These are phyloP conservation scores for Citrus sinensis DNA, from an alignment of 345 rosid genomes.

Conservation along the genomic window DNA sequence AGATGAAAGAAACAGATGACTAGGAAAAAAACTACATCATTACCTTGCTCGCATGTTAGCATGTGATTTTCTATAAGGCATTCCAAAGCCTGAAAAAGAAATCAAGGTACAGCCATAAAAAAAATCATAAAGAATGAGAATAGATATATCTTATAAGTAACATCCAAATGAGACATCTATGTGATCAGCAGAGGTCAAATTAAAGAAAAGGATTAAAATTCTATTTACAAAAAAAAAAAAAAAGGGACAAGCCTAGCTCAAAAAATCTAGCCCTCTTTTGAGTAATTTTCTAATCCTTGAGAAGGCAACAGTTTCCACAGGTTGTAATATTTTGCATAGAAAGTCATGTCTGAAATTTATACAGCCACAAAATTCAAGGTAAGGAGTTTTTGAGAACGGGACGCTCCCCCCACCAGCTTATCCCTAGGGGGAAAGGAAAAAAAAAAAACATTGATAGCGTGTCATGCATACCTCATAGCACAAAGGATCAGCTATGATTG, in stretches of 20 bases:
- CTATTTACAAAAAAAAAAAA: no score
- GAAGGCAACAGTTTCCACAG: background rate
- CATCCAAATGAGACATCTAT: background rate
- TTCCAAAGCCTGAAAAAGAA: conserved; percentile 79
- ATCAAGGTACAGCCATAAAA: conserved; percentile 6
- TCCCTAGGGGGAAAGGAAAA: background rate
- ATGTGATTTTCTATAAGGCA: conserved; percentile 92
- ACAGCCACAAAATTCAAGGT: no score
- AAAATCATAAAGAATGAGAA: background rate
- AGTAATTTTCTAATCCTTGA: background rate
- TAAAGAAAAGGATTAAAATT: no score
- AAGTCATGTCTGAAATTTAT: no score
- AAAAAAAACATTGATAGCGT: background rate
- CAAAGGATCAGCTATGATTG: conserved; percentile 93
- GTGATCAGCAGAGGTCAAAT: background rate
- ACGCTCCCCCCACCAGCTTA: no score
- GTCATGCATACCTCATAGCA: conserved; percentile 78
- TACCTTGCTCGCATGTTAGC: conserved; percentile 30
- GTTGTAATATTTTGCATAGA: no score
- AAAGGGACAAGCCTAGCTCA: background rate
- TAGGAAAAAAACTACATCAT: conserved; percentile 1
- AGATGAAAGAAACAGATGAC: background rate
- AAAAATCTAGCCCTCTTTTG: background rate
- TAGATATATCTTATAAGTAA: background rate
- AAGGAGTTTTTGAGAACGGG: no score